phyloP scores from a whole-genome alignment of 1,139 yeast genomes.

The Pneumocystis canis region DNA sequence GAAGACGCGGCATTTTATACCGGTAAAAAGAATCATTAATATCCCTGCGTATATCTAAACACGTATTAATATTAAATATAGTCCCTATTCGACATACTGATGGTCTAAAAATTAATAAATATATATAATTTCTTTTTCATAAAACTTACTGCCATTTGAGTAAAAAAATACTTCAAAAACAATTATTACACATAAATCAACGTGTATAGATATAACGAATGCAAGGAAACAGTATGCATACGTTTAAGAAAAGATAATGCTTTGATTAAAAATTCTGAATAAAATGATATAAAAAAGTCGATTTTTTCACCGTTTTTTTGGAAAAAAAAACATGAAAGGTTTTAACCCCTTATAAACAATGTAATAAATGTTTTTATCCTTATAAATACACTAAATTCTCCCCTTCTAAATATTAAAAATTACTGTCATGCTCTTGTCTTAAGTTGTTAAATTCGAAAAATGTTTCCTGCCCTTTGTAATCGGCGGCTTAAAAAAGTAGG shows the following conservation, averaged over 20 bases:
- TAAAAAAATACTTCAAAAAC: not conserved
- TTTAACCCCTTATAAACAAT: not conserved
- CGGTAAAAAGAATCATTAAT: slow-evolving; percentile 97
- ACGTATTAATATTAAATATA: not conserved
- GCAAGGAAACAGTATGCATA: not conserved
- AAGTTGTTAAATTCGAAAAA: too few species aligned
- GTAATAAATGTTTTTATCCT: not conserved
- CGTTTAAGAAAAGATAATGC: not conserved
- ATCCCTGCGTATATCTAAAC: slow-evolving; percentile 68
- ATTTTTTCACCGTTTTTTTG: not conserved
- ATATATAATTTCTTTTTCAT: not conserved
- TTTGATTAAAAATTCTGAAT: not conserved
- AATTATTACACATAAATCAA: not conserved
- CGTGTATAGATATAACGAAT: not conserved
- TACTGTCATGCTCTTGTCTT: too few species aligned
- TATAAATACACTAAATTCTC: not conserved
- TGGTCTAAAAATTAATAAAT: not conserved
- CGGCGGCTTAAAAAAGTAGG: too few species aligned
- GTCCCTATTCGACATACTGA: not conserved
- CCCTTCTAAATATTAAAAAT: not conserved
- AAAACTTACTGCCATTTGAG: not conserved
- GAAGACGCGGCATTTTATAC: slow-evolving; percentile 96
- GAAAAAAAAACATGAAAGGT: not conserved
- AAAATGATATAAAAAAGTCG: not conserved
- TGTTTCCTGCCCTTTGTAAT: too few species aligned